phyloP scores from a whole-genome alignment of 176 grass and related monocot genomes.

The Tillandsia fasciculata region DNA sequence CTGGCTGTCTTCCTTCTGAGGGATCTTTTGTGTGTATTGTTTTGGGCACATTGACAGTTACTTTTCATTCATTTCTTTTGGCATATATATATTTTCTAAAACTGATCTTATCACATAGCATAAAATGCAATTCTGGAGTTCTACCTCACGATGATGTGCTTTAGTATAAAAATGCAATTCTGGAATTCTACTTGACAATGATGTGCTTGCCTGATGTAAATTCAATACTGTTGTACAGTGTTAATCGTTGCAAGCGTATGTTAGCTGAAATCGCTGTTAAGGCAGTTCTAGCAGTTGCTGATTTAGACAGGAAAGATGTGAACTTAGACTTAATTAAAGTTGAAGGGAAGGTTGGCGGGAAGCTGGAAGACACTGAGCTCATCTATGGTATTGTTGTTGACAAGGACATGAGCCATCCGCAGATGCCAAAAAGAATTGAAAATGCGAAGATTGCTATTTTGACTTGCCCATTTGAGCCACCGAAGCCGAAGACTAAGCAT shows the following conservation, averaged over 20 bases:
- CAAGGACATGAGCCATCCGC: slow-evolving; percentile 99
- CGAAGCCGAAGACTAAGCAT: slow-evolving; percentile 99
- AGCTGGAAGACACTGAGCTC: slow-evolving; percentile 89
- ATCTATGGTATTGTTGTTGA: slow-evolving; percentile 86
- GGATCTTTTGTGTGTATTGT: too few species aligned
- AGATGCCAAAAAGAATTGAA: slow-evolving; percentile 98
- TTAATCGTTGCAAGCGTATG: slow-evolving; percentile 64
- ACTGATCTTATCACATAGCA: neutral
- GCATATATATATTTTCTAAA: too few species aligned
- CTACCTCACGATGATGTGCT: neutral
- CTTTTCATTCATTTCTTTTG: too few species aligned
- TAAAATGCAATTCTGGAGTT: neutral
- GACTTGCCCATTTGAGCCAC: slow-evolving; percentile 96
- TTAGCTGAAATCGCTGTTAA: slow-evolving; percentile 86
- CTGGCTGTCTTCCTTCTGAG: too few species aligned
- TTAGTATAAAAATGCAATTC: neutral
- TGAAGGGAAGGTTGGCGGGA: slow-evolving; percentile 92
- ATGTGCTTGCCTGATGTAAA: slow-evolving; percentile 1
- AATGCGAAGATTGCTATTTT: slow-evolving; percentile 90
- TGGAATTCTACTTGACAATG: neutral
- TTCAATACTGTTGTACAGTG: slow-evolving; percentile 35
- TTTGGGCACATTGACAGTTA: too few species aligned
- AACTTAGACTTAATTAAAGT: slow-evolving; percentile 97
- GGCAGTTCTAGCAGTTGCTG: slow-evolving; percentile 89
- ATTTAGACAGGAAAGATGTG: slow-evolving; percentile 97